Base-by-base conservation (phyloP, 2,329 filamentous ascomycete species). In the Colletotrichum lini region DNA sequence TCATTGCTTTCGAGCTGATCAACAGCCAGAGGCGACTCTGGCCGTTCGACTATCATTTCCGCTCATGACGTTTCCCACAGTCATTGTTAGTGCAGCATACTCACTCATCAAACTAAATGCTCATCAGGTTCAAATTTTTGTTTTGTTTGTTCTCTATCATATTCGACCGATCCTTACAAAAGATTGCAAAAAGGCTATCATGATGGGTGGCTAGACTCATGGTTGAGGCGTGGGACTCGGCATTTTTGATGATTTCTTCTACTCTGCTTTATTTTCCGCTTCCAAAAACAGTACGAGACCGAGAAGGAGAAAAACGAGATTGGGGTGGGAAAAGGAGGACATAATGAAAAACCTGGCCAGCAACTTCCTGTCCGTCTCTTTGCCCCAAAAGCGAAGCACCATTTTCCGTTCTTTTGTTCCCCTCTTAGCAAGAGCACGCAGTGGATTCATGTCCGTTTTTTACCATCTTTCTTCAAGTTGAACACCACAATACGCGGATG, bases 111-210 rank as follows among this genome's bases (percentile, higher is more conserved):
- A 16, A 21, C 15, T 21, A 8, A 13, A 18, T 26, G 18, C 21
- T 30, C 13, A 10, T 42, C 21, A 21, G 26, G 10, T 38, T 61
- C 3, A 16, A 16, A 6, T 26, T 9, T 18, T 53, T 61, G 23
- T 23, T 45, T 1, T 23, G n/a, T 9, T 16, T 26, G 35, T 56
- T 21, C 35, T 16, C 21, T 49, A 49, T 42, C 26, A 15, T 16
- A 57, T 18, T 40, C 6, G 26, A 47, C 5, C 23, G n/a, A 38
- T n/a, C 26, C 35, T 30, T 44, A 64, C 53, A 68, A 64, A 70
- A 72, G 67, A 72, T 72, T 70, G 70, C 66, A 65, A 56, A 42
- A 62, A 69, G 61, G 50, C 8, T 49, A 72, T n/a, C 56, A 69
- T 47, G 57, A 52, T 15, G 60, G 54, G 60, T 30, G 67, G 70